These are phyloP conservation scores for Schizosaccharomyces osmophilus DNA, from an alignment of 805 yeast species.

Conservation along the genomic window DNA sequence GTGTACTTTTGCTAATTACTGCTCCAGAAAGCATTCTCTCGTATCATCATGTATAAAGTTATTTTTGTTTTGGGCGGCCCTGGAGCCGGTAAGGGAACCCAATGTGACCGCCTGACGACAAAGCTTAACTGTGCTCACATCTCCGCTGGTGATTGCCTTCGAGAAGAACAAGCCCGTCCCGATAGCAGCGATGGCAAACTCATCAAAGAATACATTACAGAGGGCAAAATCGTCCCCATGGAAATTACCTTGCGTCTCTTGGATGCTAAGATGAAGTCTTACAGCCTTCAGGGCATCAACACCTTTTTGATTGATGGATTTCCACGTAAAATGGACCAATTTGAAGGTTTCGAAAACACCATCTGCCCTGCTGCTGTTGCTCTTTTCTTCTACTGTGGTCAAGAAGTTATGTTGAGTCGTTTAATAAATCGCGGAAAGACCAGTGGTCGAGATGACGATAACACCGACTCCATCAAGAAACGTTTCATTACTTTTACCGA, in stretches of 20 bases:
- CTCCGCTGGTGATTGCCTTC: constrained; percentile 85
- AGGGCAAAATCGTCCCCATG: constrained; percentile 85
- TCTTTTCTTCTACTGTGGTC: constrained; percentile 30
- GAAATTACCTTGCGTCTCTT: constrained; percentile 64
- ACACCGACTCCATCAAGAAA: constrained; percentile 69
- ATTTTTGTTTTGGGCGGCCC: constrained; percentile 91
- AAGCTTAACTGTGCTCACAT: constrained; percentile 68
- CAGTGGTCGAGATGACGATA: constrained; percentile 83
- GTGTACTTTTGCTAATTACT: too few species aligned
- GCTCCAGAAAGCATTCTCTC: too few species aligned
- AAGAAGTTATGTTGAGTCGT: constrained; percentile 66
- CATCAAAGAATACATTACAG: constrained; percentile 60
- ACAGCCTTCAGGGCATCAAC: constrained; percentile 15
- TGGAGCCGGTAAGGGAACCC: constrained; percentile 90
- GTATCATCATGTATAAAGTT: constrained; percentile 30
- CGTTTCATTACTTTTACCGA: constrained; percentile 69
- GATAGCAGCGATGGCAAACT: constrained; percentile 70
- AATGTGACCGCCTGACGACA: constrained; percentile 61
- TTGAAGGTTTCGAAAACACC: constrained; percentile 66
- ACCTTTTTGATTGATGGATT: constrained; percentile 81
- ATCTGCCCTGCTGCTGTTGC: constrained; percentile 18
- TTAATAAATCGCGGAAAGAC: constrained; percentile 80
- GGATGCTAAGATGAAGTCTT: constrained; percentile 47
- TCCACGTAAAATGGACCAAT: constrained; percentile 97
- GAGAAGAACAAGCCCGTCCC: constrained; percentile 70